Conservation (phyloP, 2,329 filamentous ascomycete genomes). For the Colletotrichum sp. region DNA sequence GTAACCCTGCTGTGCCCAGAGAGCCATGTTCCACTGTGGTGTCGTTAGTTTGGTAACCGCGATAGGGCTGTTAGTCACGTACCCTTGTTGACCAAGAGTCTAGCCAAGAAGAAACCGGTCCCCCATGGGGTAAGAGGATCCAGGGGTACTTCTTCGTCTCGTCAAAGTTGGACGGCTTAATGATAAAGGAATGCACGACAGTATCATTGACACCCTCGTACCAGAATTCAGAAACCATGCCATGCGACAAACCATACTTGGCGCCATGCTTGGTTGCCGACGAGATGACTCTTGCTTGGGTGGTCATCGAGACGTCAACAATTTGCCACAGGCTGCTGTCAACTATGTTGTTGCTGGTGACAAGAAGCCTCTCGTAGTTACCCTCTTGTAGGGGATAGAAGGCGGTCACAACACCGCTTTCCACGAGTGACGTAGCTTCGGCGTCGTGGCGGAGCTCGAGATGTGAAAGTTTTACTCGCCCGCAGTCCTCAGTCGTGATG, state of each 20-base stretch:
- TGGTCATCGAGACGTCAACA: slow-evolving; percentile 26
- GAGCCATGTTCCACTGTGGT: slow-evolving; percentile 54
- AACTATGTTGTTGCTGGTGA: slow-evolving; percentile 40
- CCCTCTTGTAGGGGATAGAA: slow-evolving; percentile 31
- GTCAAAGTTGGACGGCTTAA: slow-evolving; percentile 43
- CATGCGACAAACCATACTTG: slow-evolving; percentile 35
- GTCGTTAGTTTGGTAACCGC: neutral
- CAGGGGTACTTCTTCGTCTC: slow-evolving; percentile 40
- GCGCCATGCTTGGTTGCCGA: slow-evolving; percentile 33
- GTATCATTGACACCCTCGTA: slow-evolving; percentile 40
- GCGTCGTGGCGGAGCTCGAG: slow-evolving; percentile 35
- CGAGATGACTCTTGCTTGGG: slow-evolving; percentile 31
- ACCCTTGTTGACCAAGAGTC: slow-evolving; percentile 56
- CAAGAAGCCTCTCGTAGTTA: slow-evolving; percentile 34
- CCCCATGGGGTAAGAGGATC: slow-evolving; percentile 41
- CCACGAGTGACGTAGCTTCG: slow-evolving; percentile 27
- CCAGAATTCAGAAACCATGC: slow-evolving; percentile 46
- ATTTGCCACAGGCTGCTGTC: slow-evolving; percentile 44
- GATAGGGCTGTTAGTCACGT: slow-evolving; percentile 18
- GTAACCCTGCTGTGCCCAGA: slow-evolving; percentile 67
- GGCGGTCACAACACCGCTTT: slow-evolving; percentile 29
- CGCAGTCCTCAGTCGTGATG: slow-evolving; percentile 36
- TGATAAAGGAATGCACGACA: slow-evolving; percentile 42
- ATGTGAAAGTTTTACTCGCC: slow-evolving; percentile 35
- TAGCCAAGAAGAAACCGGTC: slow-evolving; percentile 52